Conservation (phyloP, 208 protist species). For the Leptomonas pyrrhocoris region DNA sequence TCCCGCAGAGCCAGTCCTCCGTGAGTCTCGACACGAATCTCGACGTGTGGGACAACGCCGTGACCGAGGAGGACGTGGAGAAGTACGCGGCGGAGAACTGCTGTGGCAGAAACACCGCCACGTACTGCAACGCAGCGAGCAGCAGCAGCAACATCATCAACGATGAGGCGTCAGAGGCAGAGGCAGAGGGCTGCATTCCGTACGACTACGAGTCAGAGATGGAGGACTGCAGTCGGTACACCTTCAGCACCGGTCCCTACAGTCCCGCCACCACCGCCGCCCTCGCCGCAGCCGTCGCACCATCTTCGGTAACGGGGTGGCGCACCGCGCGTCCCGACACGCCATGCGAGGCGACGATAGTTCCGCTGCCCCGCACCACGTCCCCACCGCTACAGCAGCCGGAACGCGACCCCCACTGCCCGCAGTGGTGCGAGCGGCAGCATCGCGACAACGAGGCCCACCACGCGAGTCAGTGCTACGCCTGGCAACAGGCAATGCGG, state of each 20-base stretch:
- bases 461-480: slow-evolving; percentile 27
- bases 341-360: slow-evolving; percentile 4
- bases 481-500: slow-evolving; percentile 38
- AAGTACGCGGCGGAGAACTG: not conserved
- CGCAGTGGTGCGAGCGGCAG: slow-evolving; percentile 31
- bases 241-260: slow-evolving; percentile 56
- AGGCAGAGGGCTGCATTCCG: slow-evolving; percentile 18
- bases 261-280: slow-evolving; percentile 23
- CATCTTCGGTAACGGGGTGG: slow-evolving; percentile 5
- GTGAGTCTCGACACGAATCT: slow-evolving; percentile 12
- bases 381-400: not conserved
- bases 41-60: slow-evolving; percentile 9
- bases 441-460: slow-evolving; percentile 19
- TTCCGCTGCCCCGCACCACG: slow-evolving; percentile 3
- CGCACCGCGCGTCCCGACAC: slow-evolving; percentile 11
- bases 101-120: not conserved
- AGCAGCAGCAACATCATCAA: slow-evolving; percentile 4
- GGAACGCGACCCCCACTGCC: slow-evolving; percentile 8
- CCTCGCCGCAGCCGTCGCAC: slow-evolving; percentile 16
- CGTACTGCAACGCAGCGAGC: not conserved
- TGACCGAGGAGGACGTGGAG: not conserved
- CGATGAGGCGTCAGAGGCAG: not conserved
- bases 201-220: slow-evolving; percentile 71
- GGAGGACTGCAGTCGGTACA: slow-evolving; percentile 60
- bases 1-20: slow-evolving; percentile 3